Percentiles rank a stretch among this genome's conserved stretches.
phyloP scores from a whole-genome alignment of 2,329 filamentous ascomycete genomes.

The Microsporum audouinii region DNA sequence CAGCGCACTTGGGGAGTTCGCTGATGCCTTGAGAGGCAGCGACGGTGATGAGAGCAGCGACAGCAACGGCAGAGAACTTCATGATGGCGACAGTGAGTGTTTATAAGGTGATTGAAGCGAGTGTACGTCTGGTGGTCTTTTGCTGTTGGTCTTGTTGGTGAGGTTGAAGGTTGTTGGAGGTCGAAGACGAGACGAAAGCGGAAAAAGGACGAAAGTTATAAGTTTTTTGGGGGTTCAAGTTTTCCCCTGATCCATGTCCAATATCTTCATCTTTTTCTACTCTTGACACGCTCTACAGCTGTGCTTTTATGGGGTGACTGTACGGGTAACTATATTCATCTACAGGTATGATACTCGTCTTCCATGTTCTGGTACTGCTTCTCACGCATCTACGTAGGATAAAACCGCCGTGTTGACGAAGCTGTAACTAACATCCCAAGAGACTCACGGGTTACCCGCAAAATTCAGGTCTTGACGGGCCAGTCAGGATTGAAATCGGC shows the following conservation, averaged over 20 bases:
- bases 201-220: neutral
- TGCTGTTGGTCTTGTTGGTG: neutral
- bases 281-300: neutral
- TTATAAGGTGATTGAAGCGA: neutral
- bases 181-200: neutral
- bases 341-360: no score
- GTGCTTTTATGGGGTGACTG: no score
- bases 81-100: constrained; percentile 25
- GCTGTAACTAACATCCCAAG: no score
- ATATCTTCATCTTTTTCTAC: neutral
- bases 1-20: constrained; percentile 44
- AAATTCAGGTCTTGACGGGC: no score
- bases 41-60: constrained; percentile 42
- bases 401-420: no score
- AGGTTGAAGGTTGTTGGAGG: neutral
- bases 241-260: neutral
- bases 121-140: neutral
- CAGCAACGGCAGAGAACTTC: constrained; percentile 42
- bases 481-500: neutral
- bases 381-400: no score
- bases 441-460: no score
- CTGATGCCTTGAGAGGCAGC: constrained; percentile 37
- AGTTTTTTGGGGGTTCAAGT: no score
- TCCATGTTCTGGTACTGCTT: no score
- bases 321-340: no score